Evolutionary conservation across 257 asterid genomes (phyloP).

Genomic region (Eustoma russellianum): DNA sequence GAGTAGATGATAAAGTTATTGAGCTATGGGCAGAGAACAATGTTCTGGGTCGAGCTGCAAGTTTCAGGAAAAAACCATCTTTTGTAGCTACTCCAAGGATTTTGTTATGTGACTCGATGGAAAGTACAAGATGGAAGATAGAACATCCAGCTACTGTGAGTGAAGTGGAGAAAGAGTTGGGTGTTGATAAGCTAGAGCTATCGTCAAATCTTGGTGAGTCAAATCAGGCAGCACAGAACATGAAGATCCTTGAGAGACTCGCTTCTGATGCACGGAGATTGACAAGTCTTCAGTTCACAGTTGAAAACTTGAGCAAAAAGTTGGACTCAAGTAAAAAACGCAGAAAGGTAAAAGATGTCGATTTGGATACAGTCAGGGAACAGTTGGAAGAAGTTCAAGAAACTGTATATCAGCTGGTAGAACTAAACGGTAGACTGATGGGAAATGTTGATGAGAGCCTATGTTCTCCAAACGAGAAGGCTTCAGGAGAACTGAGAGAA

Average conservation of each 20-base stretch:
- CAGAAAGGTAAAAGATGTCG: constrained; percentile 36
- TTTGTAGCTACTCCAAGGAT: not conserved
- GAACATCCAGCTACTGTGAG: constrained; percentile 50
- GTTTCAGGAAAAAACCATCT: not conserved
- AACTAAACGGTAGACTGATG: constrained; percentile 58
- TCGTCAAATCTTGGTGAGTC: constrained; percentile 26
- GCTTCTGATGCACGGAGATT: constrained; percentile 60
- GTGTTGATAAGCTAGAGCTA: constrained; percentile 52
- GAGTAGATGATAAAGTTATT: constrained; percentile 65
- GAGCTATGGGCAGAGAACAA: constrained; percentile 63
- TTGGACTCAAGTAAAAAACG: constrained; percentile 38
- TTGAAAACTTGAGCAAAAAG: constrained; percentile 43
- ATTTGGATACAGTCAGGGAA: constrained; percentile 44
- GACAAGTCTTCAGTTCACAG: constrained; percentile 38
- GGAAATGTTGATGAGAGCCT: constrained; percentile 46
- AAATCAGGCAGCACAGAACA: constrained; percentile 24
- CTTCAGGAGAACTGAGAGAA: constrained; percentile 39
- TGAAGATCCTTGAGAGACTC: constrained; percentile 53
- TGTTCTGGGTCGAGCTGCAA: constrained; percentile 25
- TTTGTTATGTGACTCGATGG: not conserved
- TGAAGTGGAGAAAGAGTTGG: constrained; percentile 65
- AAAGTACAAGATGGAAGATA: constrained; percentile 7
- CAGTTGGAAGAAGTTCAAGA: constrained; percentile 80
- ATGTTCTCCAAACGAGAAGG: constrained; percentile 12
- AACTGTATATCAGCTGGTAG: constrained; percentile 40